Evolutionary conservation across 768 basidiomycete genomes (phyloP), one percentile per base, ranked within the genome.

Genomic region (Rhodotorula babjevae): DNA sequence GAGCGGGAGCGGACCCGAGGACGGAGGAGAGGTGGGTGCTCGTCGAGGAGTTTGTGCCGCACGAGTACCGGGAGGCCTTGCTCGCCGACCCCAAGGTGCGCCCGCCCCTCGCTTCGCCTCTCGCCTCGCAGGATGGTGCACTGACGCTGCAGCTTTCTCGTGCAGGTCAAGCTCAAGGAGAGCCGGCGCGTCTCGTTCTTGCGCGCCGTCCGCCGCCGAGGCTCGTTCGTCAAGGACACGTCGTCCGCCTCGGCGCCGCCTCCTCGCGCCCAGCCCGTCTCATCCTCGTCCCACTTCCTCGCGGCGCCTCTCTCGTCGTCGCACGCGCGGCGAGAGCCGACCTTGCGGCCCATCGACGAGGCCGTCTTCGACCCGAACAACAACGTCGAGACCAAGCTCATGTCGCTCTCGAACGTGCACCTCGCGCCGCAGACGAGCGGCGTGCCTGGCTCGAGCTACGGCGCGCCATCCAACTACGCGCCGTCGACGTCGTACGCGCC

Each of bases 1-100:
- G 6, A 47, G 12, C 40, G 0, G 78, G 78, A 10, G 72, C 77
- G 4, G 91, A 93, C 78, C 91, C 91, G 0, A 85, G 93, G n/a
- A 89, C 86, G 2, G 83, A 87, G 1, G 84, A 87, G 0, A 85
- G 87, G 0, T 86, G 92, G 61, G 85, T 96, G 64, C 82, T 97
- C 12, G 94, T 92, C 74, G 93, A 99, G 81, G 96, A 98, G 81
- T 90, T 92, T 67, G 92, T 99, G 7, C 95, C 94, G 0, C 82
- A 86, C 52, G 93, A 93, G 79, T 93, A 92, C 77, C 84, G 90
- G 9, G 87, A 90, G 58, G 88, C 91, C 75, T 84, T 94, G 10
- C 84, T 94, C 12, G 71, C 78, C 0, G 70, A 75, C 29, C 69
- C 68, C n/a, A 67, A 67, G 68, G 71, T 75, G 46, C 36, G 74